Evolutionary conservation across 2,329 filamentous ascomycete genomes (phyloP).

Genomic region (Neopestalotiopsis sp.): DNA sequence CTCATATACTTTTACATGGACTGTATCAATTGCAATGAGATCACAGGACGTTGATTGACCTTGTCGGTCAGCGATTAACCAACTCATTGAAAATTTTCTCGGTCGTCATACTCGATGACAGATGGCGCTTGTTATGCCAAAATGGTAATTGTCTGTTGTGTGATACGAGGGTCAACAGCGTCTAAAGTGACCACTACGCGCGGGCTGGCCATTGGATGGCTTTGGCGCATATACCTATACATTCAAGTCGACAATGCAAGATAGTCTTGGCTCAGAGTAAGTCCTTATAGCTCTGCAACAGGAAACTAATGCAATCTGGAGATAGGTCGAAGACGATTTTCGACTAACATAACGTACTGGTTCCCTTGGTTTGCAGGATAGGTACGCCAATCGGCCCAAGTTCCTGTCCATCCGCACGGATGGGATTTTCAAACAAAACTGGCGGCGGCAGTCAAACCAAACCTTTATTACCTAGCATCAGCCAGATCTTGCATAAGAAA

Average conservation of each 20-base stretch:
- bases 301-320: too few relatives aligned
- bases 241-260: too few relatives aligned
- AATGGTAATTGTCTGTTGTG: background rate
- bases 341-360: too few relatives aligned
- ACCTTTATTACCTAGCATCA: background rate
- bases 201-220: too few relatives aligned
- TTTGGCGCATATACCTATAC: too few relatives aligned
- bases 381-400: too few relatives aligned
- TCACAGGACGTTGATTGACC: background rate
- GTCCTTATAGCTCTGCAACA: too few relatives aligned
- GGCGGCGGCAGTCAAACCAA: background rate
- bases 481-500: conserved; percentile 26
- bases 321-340: too few relatives aligned
- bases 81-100: background rate
- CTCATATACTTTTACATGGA: background rate
- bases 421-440: background rate
- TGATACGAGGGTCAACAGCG: too few relatives aligned
- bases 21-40: background rate
- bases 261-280: too few relatives aligned
- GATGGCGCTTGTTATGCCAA: background rate
- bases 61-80: background rate
- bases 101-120: background rate
- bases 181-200: too few relatives aligned
- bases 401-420: background rate
- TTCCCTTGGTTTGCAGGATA: too few relatives aligned